A percentile compares a stretch with the other conserved stretches of the same genome.
Conservation (phyloP, 768 basidiomycete species). For the Leccinum barrowsii region DNA sequence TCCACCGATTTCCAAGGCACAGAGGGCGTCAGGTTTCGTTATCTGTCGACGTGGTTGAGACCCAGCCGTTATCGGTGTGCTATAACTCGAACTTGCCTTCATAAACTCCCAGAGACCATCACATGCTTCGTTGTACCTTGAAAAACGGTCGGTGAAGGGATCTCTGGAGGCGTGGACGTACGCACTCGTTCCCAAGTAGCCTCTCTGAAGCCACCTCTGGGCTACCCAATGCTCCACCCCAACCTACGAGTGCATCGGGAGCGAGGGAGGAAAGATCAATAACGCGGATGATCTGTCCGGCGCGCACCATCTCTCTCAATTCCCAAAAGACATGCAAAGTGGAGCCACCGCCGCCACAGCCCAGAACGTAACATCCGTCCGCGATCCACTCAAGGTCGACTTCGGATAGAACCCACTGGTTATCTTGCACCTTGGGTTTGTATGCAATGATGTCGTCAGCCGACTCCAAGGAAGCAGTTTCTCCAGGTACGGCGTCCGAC, state of each 20-base stretch:
- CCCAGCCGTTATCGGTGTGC: background rate
- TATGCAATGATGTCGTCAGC: slow-evolving; percentile 34
- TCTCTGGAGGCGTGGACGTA: background rate
- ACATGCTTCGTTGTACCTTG: slow-evolving; percentile 34
- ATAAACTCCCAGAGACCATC: slow-evolving; percentile 26
- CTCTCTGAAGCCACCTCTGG: slow-evolving; percentile 38
- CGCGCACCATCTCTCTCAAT: slow-evolving; percentile 49
- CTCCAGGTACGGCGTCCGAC: slow-evolving; percentile 7
- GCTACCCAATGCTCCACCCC: slow-evolving; percentile 43
- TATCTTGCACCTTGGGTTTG: slow-evolving; percentile 35
- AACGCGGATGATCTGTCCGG: slow-evolving; percentile 44
- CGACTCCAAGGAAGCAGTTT: slow-evolving; percentile 13
- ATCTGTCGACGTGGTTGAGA: slow-evolving; percentile 20
- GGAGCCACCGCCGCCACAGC: slow-evolving; percentile 61
- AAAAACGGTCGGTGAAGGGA: background rate
- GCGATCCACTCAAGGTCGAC: slow-evolving; percentile 56
- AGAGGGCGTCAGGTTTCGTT: slow-evolving; percentile 34
- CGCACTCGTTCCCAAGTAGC: slow-evolving; percentile 36
- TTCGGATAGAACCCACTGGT: slow-evolving; percentile 45
- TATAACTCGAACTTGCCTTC: slow-evolving; percentile 16
- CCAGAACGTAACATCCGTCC: slow-evolving; percentile 60
- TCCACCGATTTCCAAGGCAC: slow-evolving; percentile 40
- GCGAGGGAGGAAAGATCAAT: slow-evolving; percentile 42
- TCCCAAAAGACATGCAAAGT: slow-evolving; percentile 51
- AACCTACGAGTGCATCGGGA: slow-evolving; percentile 40